Evolutionary conservation across 352 stramenopile species (phyloP), one percentile per base, ranked within the genome.

Genomic region (Phytophthora fragariae): DNA sequence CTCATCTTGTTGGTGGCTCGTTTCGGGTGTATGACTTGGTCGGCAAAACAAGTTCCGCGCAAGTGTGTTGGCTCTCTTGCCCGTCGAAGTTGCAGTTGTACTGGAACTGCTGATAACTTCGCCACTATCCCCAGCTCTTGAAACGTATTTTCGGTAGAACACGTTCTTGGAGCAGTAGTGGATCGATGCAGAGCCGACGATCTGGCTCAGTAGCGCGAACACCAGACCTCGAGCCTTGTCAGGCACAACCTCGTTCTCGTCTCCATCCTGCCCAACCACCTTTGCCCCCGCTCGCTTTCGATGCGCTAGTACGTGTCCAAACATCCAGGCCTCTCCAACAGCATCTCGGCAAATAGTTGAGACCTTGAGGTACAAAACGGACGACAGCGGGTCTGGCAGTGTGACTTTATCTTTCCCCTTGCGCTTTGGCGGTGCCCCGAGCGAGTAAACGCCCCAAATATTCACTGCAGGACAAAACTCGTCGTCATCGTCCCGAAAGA

Each of bases 401-500:
- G 59, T 37, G 44, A 78, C n/a, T 57, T 61, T 58, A 7, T 71
- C 61, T 62, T 62, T 65, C 11, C 14, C 29, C 29, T 58, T 75
- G 27, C 24, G 35, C 52, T 61, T 77, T 31, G 66, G 12, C 5
- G 54, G 39, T 15, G 27, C 24, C 3, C 15, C 63, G 50, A 79
- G 60, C 57, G 72, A 75, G 41, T 72, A 75, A 15, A 75, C 72
- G 5, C 68, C 72, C 61, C 72, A 75, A 75, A 75, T 72, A 68
- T 79, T 75, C 44, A 79, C 72, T 72, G 66, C 72, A 31, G 72
- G 72, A 79, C 67, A 79, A 79, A 79, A 79, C 15, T 39, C 62
- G 3, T 79, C 62, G 14, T 79, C 72, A 54, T 79, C 72, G 17
- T 75, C 62, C 11, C 72, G 72, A 54, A 79, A 72, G 12, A 79